A percentile compares a stretch with the other conserved stretches of the same genome.
Evolutionary conservation across 1,284 basidiomycete species (phyloP).

Genomic region (Leccinum fallax): DNA sequence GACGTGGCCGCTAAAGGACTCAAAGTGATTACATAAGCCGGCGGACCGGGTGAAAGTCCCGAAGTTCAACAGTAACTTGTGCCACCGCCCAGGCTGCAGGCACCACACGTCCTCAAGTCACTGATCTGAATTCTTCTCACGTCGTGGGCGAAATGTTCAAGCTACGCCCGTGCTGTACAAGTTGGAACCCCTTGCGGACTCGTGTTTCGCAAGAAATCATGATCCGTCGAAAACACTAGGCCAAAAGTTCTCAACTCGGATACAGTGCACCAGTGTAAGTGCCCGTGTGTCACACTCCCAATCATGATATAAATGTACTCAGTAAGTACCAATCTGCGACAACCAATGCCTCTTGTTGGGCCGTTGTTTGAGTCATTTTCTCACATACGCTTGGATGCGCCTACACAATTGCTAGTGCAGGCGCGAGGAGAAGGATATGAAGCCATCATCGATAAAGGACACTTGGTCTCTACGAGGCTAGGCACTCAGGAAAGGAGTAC

Average conservation of each 20-base stretch:
- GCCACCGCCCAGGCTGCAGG: no score
- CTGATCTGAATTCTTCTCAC: neutral
- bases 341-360: no score
- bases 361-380: no score
- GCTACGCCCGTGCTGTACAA: neutral
- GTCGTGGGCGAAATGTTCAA: neutral
- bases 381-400: no score
- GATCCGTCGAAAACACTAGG: neutral
- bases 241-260: neutral
- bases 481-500: neutral
- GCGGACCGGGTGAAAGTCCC: neutral
- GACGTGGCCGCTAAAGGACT: neutral
- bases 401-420: no score
- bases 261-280: neutral
- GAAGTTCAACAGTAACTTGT: neutral
- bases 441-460: no score
- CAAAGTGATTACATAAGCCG: slow-evolving; percentile 24
- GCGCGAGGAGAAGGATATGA: no score
- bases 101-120: neutral
- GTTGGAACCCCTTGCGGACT: neutral
- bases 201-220: neutral
- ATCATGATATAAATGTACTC: no score
- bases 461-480: neutral
- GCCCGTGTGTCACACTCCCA: no score
- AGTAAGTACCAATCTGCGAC: no score